Conservation (phyloP, 768 basidiomycete genomes). For the Mycena polygramma region DNA sequence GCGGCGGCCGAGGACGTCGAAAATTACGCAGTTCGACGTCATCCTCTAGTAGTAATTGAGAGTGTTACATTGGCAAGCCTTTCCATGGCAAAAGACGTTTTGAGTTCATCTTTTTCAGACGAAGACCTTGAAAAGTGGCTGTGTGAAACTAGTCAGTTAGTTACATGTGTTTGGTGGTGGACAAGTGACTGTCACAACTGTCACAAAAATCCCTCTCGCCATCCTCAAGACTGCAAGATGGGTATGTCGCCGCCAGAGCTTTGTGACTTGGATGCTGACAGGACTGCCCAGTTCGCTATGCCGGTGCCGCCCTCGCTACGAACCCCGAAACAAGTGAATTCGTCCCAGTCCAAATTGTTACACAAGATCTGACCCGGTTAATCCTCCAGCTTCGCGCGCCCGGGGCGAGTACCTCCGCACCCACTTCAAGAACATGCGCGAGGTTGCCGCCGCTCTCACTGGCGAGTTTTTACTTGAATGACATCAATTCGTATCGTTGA, state of each 20-base stretch:
- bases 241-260: conserved; percentile 59
- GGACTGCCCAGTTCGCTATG: conserved; percentile 84
- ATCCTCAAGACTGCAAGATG: conserved; percentile 75
- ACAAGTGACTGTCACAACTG: background rate
- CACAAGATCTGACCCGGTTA: conserved; percentile 36
- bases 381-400: conserved; percentile 82
- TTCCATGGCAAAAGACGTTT: no score
- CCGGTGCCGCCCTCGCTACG: conserved; percentile 84
- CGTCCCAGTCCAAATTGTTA: background rate
- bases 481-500: background rate
- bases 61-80: no score
- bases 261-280: background rate
- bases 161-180: no score
- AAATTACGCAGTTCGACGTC: no score
- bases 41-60: no score
- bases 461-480: conserved; percentile 62
- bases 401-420: conserved; percentile 98
- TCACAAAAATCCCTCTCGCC: conserved; percentile 37
- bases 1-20: no score
- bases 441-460: conserved; percentile 94
- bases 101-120: no score
- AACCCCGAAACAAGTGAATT: conserved; percentile 96
- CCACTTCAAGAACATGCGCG: conserved; percentile 99
- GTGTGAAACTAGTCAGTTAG: no score
- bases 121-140: no score